Base-by-base conservation (phyloP, 148 eudicot species). In the Chenopodium berlandieri region DNA sequence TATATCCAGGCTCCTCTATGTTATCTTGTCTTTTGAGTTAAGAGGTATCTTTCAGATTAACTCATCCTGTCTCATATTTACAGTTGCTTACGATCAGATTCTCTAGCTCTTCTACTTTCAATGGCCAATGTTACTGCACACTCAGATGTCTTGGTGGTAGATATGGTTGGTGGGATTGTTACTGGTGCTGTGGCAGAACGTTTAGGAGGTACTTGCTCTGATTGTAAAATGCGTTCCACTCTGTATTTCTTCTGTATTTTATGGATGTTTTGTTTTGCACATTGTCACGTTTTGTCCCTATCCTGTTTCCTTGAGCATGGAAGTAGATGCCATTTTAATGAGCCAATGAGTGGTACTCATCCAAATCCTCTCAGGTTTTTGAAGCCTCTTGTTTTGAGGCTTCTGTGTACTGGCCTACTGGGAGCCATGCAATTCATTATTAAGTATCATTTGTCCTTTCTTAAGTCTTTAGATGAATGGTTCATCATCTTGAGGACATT, bases 151-250 rank as follows among this genome's bases (percentile, higher is more conserved):
- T 89, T 96, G 77, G 86, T 90, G 79, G 88, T 96, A 77, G 98
- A 96, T 85, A 94, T 91, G 98, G 89, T 94, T 73, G 95, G 96
- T 76, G 99, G 99, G 76, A 76, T 96, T 54, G 81, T 92, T 86
- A 94, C 98, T 77, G 99, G 98, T 82, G 92, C 99, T 75, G 91
- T 90, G 70, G 98, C 98, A 71, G 99, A 96, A 85, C 95, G 98
- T 60, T 83, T 96, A 81, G 99, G 99, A 94, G 99, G 99, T 96
- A 82, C 50, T 80, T 31, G 32, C 32, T 80, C 22, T 77, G 17
- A 40, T 73, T 81, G 32, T 25, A 20, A 56, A 23, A 40, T 23
- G n/a, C 30, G 22, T 70, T 78, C 19, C 30, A 13, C 22, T 58
- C 1, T 10, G 13, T 44, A 12, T 58, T 52, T 9, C 56, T 75